A percentile compares a stretch with the other conserved stretches of the same genome.
Conservation (phyloP, 2,329 filamentous ascomycete species). For the Diaporthe capsici region DNA sequence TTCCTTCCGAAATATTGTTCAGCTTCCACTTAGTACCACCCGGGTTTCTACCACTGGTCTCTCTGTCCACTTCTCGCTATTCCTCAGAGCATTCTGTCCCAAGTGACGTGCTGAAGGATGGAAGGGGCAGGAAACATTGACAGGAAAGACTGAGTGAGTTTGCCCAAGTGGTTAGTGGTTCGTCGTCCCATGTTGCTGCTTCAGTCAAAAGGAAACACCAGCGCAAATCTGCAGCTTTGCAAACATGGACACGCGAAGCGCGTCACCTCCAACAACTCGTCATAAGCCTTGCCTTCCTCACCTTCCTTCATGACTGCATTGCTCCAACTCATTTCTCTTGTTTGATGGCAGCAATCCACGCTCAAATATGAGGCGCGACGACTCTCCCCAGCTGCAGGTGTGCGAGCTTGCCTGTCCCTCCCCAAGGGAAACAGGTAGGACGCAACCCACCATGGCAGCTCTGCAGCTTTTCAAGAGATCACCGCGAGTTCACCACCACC, state of each 20-base stretch:
- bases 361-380: conserved; percentile 19
- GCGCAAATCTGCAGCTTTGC: background rate
- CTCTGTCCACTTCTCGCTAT: too few relatives aligned
- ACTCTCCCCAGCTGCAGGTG: background rate
- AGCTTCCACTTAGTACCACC: background rate
- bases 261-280: background rate
- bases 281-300: background rate
- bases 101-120: background rate
- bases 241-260: background rate
- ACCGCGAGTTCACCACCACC: background rate
- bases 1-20: background rate
- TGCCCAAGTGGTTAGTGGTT: conserved; percentile 7
- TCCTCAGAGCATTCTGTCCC: background rate
- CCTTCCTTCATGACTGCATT: background rate
- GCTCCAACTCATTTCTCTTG: background rate
- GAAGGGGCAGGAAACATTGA: background rate
- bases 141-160: background rate
- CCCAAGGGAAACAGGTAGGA: conserved; percentile 1
- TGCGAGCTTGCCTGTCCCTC: conserved; percentile 21
- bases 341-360: background rate
- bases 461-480: background rate
- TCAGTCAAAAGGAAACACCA: conserved; percentile 2
- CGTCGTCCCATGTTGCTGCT: background rate
- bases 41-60: background rate
- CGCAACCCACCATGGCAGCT: background rate